Percentiles rank a stretch among this genome's conserved stretches.
Conservation (phyloP, 352 stramenopile genomes). For the Synura sp. region DNA sequence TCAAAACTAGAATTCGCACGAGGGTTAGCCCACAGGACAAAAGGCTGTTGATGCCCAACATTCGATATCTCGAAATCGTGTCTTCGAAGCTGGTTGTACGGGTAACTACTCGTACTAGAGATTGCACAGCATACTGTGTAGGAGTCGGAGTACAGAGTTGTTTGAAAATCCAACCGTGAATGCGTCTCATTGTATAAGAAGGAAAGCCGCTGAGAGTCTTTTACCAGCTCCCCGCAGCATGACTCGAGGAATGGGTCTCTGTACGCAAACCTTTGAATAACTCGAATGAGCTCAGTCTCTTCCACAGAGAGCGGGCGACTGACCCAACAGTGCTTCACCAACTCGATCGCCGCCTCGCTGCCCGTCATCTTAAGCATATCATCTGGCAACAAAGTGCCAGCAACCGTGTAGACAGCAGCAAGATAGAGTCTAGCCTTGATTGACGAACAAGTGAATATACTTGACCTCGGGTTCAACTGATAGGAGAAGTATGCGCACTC, state of each 20-base stretch:
- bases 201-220: background rate
- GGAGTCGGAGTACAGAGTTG: too few relatives aligned
- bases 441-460: background rate
- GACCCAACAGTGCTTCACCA: slow-evolving; percentile 42
- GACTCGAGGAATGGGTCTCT: background rate
- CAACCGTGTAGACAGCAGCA: slow-evolving; percentile 43
- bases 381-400: slow-evolving; percentile 44
- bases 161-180: slow-evolving; percentile 6
- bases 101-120: too few relatives aligned
- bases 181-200: slow-evolving; percentile 28
- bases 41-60: too few relatives aligned
- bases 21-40: too few relatives aligned
- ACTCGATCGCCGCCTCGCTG: slow-evolving; percentile 43
- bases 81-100: too few relatives aligned
- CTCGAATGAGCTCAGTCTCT: slow-evolving; percentile 1
- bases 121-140: too few relatives aligned
- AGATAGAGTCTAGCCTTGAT: slow-evolving; percentile 40
- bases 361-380: slow-evolving; percentile 14
- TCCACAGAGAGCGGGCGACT: slow-evolving; percentile 43
- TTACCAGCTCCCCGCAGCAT: background rate
- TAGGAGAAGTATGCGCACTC: background rate
- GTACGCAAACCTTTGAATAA: background rate
- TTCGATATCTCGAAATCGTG: too few relatives aligned
- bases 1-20: too few relatives aligned
- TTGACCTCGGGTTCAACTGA: background rate